Evolutionary conservation across 2,329 filamentous ascomycete species (phyloP).

Genomic region (Penicillium sp.): DNA sequence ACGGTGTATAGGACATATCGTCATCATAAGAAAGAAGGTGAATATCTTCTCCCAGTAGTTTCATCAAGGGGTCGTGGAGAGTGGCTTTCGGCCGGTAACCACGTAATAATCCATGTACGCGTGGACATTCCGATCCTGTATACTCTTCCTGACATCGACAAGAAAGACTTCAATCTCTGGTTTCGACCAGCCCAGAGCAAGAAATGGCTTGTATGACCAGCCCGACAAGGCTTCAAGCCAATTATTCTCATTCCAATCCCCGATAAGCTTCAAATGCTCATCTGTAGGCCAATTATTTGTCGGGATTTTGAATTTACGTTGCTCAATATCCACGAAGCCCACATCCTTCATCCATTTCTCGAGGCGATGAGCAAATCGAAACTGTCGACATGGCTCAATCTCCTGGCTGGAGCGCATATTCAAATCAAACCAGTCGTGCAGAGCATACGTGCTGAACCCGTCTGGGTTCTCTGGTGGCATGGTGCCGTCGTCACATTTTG

Average conservation of each 20-base stretch:
- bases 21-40: constrained; percentile 6
- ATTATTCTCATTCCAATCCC: constrained; percentile 51
- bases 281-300: constrained; percentile 54
- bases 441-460: constrained; percentile 36
- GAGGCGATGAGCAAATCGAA: constrained; percentile 55
- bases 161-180: constrained; percentile 49
- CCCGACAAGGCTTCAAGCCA: constrained; percentile 45
- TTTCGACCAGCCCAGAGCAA: constrained; percentile 44
- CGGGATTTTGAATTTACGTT: constrained; percentile 54
- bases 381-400: constrained; percentile 44
- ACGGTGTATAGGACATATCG: constrained; percentile 8
- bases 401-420: constrained; percentile 46
- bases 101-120: constrained; percentile 42
- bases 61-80: constrained; percentile 1
- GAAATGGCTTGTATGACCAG: constrained; percentile 46
- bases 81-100: constrained; percentile 39
- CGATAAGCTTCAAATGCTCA: constrained; percentile 47
- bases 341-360: constrained; percentile 56
- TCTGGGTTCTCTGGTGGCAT: constrained; percentile 48
- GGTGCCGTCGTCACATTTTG: constrained; percentile 56
- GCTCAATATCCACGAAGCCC: constrained; percentile 59
- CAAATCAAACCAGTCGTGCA: constrained; percentile 51
- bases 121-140: constrained; percentile 43
- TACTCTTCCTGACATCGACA: constrained; percentile 43
- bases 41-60: neutral